A percentile compares a stretch with the other conserved stretches of the same genome.
Conservation (phyloP, 2,329 filamentous ascomycete species). For the Zymoseptoria ardabiliae region DNA sequence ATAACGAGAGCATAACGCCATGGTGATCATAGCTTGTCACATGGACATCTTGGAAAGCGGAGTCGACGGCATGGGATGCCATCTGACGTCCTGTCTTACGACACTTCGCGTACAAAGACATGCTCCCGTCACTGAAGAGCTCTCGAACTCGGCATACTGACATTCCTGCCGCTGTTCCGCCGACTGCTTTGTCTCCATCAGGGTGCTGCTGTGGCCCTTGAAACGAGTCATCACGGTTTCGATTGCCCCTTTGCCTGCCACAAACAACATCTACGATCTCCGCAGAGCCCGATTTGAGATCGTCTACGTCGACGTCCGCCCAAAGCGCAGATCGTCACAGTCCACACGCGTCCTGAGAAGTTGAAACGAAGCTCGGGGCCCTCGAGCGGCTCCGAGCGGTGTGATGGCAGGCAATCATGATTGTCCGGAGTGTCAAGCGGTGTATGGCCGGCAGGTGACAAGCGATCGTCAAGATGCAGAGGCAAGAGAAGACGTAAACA, state of each 20-base stretch:
- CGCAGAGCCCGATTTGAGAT: background rate
- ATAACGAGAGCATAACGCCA: background rate
- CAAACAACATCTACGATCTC: background rate
- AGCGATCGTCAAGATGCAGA: conserved; percentile 3
- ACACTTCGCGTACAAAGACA: background rate
- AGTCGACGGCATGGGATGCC: background rate
- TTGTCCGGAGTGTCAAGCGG: conserved; percentile 14
- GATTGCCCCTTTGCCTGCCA: background rate
- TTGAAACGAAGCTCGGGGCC: conserved; percentile 15
- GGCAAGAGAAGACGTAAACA: conserved; percentile 5
- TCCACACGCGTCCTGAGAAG: background rate
- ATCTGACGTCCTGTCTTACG: background rate
- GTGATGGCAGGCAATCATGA: conserved; percentile 19
- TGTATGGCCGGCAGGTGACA: conserved; percentile 8
- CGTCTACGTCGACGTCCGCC: background rate
- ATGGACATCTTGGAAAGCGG: background rate
- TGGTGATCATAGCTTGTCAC: background rate
- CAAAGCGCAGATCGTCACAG: background rate
- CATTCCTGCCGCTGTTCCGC: background rate
- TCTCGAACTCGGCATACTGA: background rate
- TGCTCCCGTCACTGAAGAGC: background rate
- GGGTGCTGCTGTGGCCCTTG: background rate
- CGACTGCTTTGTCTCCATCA: background rate
- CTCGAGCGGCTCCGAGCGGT: conserved; percentile 17
- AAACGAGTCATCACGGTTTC: background rate